These are phyloP conservation scores for Carpinus viminea DNA, from an alignment of 306 rosid genomes.

Conservation along the genomic window DNA sequence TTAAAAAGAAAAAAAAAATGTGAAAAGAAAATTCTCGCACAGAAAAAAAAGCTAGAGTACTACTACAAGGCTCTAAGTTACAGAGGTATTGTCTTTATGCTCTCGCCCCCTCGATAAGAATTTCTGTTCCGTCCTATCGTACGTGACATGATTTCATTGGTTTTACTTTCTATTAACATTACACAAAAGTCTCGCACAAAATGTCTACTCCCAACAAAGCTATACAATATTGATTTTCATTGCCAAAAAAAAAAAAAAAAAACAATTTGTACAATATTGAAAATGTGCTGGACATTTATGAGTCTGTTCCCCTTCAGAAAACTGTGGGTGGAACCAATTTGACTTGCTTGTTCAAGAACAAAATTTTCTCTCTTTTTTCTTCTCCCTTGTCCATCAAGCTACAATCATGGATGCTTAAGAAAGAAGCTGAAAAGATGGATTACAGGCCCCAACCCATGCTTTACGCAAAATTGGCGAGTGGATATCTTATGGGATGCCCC, in stretches of 20 bases:
- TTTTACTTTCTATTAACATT: too few relatives aligned
- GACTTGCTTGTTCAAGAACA: slow-evolving; percentile 9
- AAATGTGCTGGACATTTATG: background rate
- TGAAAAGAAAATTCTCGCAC: too few relatives aligned
- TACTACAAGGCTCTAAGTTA: too few relatives aligned
- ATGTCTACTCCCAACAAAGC: background rate
- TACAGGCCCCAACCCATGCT: slow-evolving; percentile 41
- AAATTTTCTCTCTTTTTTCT: background rate
- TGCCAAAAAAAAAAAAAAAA: slow-evolving; percentile 42
- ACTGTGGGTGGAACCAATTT: background rate
- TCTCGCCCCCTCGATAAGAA: too few relatives aligned
- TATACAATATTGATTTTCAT: slow-evolving; percentile 34
- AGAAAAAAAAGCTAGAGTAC: too few relatives aligned
- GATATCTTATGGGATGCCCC: slow-evolving; percentile 11
- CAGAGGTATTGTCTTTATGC: too few relatives aligned
- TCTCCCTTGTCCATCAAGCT: background rate
- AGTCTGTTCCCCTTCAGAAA: slow-evolving; percentile 2
- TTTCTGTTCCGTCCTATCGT: too few relatives aligned
- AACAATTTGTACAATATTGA: slow-evolving; percentile 40
- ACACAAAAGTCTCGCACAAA: too few relatives aligned
- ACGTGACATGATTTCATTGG: too few relatives aligned
- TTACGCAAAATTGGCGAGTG: slow-evolving; percentile 48
- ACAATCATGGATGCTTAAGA: slow-evolving; percentile 1
- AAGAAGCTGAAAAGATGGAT: slow-evolving; percentile 21
- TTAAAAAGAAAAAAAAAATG: too few relatives aligned